These are phyloP conservation scores for Darksidea phi DNA, from an alignment of 495 filamentous ascomycete genomes.

Conservation along the genomic window DNA sequence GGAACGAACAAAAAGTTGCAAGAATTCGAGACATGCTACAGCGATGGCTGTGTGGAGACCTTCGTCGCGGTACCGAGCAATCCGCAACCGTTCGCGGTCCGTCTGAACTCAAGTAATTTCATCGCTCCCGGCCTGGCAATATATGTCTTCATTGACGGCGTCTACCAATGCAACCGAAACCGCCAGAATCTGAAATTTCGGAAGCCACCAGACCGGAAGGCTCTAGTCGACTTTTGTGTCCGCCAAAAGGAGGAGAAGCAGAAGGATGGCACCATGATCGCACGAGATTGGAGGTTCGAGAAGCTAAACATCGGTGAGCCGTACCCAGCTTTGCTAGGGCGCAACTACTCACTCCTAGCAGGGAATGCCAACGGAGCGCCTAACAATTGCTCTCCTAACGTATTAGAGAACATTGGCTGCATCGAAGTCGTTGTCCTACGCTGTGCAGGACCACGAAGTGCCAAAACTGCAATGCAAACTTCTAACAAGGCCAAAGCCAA, in stretches of 20 bases:
- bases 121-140: slow-evolving; percentile 50
- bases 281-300: slow-evolving; percentile 48
- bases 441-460: slow-evolving; percentile 31
- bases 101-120: slow-evolving; percentile 45
- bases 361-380: slow-evolving; percentile 34
- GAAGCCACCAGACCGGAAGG: slow-evolving; percentile 19
- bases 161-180: slow-evolving; percentile 54
- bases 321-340: background rate
- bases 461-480: background rate
- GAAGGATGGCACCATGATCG: slow-evolving; percentile 43
- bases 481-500: background rate
- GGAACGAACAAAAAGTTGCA: slow-evolving; percentile 39
- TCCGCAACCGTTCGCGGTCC: slow-evolving; percentile 44
- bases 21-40: slow-evolving; percentile 48
- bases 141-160: slow-evolving; percentile 53
- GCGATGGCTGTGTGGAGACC: slow-evolving; percentile 49
- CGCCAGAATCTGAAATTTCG: slow-evolving; percentile 40
- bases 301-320: slow-evolving; percentile 45
- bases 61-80: slow-evolving; percentile 47
- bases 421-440: slow-evolving; percentile 53
- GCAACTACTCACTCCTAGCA: background rate
- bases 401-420: slow-evolving; percentile 46
- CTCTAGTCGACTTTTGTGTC: slow-evolving; percentile 45
- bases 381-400: slow-evolving; percentile 31
- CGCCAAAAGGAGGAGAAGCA: slow-evolving; percentile 50